Conservation (phyloP, 441 rosid species). For the Adansonia madagascariensis region DNA sequence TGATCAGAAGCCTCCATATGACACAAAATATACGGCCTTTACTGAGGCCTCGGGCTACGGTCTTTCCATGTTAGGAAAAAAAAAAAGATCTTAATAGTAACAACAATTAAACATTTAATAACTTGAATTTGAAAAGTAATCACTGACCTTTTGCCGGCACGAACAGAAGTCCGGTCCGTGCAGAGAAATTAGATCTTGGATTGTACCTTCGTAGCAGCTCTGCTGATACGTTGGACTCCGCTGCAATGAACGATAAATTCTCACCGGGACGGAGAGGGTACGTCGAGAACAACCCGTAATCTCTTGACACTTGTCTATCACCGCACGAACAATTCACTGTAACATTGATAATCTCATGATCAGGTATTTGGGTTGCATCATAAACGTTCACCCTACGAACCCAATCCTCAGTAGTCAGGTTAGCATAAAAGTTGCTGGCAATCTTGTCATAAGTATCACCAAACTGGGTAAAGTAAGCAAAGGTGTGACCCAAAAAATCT, state of each 20-base stretch:
- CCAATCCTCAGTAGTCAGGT: conserved; percentile 44
- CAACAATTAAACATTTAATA: not conserved
- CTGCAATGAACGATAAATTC: conserved; percentile 40
- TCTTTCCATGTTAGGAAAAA: not conserved
- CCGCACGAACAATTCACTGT: conserved; percentile 72
- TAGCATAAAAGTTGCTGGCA: conserved; percentile 33
- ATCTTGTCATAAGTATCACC: conserved; percentile 34
- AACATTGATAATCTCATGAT: conserved; percentile 37
- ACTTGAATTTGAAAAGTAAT: not conserved
- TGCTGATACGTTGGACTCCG: conserved; percentile 24
- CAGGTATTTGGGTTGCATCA: conserved; percentile 34
- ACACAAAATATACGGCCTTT: not conserved
- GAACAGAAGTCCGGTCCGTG: conserved; percentile 50
- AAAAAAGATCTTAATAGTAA: not conserved
- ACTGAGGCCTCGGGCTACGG: not conserved
- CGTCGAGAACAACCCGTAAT: conserved; percentile 54
- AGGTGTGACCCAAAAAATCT: conserved; percentile 40
- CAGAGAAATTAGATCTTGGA: conserved; percentile 42
- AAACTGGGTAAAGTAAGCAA: conserved; percentile 26
- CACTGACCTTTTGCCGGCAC: conserved; percentile 53
- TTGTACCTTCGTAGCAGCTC: conserved; percentile 45
- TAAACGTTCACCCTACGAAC: conserved; percentile 32
- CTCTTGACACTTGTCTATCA: conserved; percentile 39
- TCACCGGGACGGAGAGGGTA: conserved; percentile 53
- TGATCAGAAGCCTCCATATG: not conserved